A percentile compares a stretch with the other conserved stretches of the same genome.
phyloP scores from a whole-genome alignment of 345 rosid species.

The Camelina hispida region DNA sequence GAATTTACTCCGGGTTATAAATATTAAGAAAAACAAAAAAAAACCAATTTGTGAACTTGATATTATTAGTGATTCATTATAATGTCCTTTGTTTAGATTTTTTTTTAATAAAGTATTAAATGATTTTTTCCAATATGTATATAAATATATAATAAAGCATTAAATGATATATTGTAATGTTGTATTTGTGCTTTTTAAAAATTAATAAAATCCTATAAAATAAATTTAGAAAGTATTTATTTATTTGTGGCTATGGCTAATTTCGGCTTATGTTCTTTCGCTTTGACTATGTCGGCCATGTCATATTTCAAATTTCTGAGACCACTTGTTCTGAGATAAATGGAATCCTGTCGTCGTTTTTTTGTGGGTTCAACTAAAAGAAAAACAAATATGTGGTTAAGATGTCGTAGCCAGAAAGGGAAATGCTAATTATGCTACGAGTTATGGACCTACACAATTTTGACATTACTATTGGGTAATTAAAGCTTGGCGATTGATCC shows the following conservation, averaged over 20 bases:
- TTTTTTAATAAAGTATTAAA: too few species aligned
- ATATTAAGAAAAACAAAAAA: too few species aligned
- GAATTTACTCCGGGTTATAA: too few species aligned
- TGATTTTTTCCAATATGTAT: too few species aligned
- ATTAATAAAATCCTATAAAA: neutral
- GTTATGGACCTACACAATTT: neutral
- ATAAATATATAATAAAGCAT: too few species aligned
- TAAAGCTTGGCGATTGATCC: neutral
- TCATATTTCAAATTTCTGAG: neutral
- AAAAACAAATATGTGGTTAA: neutral
- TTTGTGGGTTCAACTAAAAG: neutral
- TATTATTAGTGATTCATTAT: too few species aligned
- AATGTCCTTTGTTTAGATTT: too few species aligned
- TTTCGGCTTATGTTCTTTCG: neutral
- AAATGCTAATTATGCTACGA: neutral
- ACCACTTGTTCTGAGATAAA: neutral
- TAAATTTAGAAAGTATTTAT: neutral
- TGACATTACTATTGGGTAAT: too few species aligned
- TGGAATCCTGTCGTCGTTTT: neutral
- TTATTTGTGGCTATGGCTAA: neutral
- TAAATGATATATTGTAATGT: too few species aligned
- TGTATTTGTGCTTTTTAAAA: too few species aligned
- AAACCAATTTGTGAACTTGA: too few species aligned
- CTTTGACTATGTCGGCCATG: neutral
- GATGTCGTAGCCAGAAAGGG: neutral